Conservation (phyloP, 768 basidiomycete genomes). For the Fomitopsis pulvina region DNA sequence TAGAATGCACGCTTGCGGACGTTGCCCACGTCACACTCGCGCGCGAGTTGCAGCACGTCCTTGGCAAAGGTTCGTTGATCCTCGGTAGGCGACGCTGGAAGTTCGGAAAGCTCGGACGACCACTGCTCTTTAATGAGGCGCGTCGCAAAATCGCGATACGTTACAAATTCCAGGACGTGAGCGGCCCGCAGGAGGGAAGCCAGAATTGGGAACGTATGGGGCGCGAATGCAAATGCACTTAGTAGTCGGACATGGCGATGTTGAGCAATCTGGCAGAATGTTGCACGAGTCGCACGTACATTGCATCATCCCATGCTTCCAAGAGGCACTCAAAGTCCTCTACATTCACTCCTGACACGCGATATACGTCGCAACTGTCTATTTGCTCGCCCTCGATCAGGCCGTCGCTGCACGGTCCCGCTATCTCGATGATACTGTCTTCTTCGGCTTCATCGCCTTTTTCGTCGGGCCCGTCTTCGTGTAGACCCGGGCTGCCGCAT, state of each 20-base stretch:
- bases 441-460: constrained; percentile 1
- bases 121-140: constrained; percentile 27
- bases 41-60: constrained; percentile 27
- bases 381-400: constrained; percentile 3
- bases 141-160: constrained; percentile 24
- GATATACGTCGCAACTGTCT: constrained; percentile 17
- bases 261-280: not conserved
- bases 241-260: not conserved
- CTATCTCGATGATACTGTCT: not conserved
- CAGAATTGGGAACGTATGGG: constrained; percentile 24
- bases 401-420: not conserved
- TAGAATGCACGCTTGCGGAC: constrained; percentile 34
- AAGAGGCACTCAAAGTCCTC: constrained; percentile 30
- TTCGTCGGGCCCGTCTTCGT: not conserved
- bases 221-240: constrained; percentile 15
- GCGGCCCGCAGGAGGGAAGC: constrained; percentile 31
- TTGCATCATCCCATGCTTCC: constrained; percentile 24
- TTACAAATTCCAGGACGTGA: constrained; percentile 25
- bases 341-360: constrained; percentile 18
- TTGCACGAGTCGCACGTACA: constrained; percentile 20
- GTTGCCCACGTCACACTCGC: constrained; percentile 20
- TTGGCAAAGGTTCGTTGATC: constrained; percentile 18
- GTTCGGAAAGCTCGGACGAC: constrained; percentile 17
- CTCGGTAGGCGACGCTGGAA: constrained; percentile 2
- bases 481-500: constrained; percentile 10